Evolutionary conservation across 2,329 filamentous ascomycete genomes (phyloP), one percentile per base, ranked within the genome.

Genomic region (Dactylonectria macrodidyma): DNA sequence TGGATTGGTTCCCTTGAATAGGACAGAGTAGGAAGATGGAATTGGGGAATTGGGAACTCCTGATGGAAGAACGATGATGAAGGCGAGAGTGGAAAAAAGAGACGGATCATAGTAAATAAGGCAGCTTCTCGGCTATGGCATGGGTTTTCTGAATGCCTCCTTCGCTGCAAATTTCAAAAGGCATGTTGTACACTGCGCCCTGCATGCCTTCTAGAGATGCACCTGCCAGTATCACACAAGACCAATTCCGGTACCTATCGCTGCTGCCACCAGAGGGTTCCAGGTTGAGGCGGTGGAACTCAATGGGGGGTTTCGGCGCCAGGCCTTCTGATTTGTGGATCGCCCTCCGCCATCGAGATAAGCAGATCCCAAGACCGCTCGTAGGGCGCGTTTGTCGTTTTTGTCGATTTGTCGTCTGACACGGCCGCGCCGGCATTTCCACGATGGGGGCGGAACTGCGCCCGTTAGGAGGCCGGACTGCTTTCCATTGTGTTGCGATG

Each of bases 371-470:
- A 19, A n/a, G 47, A 19, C 22, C 19, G 19, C 47, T 51, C 22
- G 47, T 51, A 41, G 34, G 14, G 38, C 38, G 36, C 54, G 14
- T n/a, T 44, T 44, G 54, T 22, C 54, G 54, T 41, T 19, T 30
- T 34, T 30, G 26, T 7, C 26, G 26, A 5, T 30, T 30, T 30
- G 26, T 30, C 26, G 26, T 30, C 26, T 30, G 26, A 30, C 26
- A 26, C 22, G 54, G 5, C 19, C 36, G 54, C 26, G 4, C 26
- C 26, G 26, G 26, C 26, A 5, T 30, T 30, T 30, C 54, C 19
- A 57, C 52, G 52, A 36, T 36, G 10, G 52, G 33, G 54, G 54
- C 54, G 54, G 54, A 57, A 57, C 54, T 44, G 26, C 47, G 47
- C 47, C 47, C 47, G 47, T 50, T 48, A 3, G 14, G 3, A 19